These are phyloP conservation scores for Geranium incanum DNA, from an alignment of 441 rosid species.

Conservation along the genomic window DNA sequence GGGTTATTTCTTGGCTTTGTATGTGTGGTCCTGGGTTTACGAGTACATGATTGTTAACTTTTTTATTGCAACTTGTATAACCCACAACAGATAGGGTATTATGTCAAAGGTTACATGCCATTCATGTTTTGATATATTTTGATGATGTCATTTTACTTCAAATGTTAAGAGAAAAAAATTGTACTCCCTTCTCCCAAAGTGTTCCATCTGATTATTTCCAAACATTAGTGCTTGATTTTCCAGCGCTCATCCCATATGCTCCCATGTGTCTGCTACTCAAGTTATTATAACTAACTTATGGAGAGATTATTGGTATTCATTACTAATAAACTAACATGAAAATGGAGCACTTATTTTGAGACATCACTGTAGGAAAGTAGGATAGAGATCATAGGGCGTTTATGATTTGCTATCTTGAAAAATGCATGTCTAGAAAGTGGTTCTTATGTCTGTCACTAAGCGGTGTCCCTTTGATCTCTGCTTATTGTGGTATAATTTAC, in stretches of 20 bases:
- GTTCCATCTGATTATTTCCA: too few species aligned
- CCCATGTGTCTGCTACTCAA: too few species aligned
- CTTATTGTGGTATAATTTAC: not conserved
- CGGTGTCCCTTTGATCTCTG: not conserved
- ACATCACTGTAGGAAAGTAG: too few species aligned
- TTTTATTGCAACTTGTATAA: not conserved
- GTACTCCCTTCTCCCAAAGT: too few species aligned
- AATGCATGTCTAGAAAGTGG: not conserved
- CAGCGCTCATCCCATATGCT: too few species aligned
- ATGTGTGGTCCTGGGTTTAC: not conserved
- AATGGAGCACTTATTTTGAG: too few species aligned
- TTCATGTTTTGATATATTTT: not conserved
- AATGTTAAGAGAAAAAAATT: too few species aligned
- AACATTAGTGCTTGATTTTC: too few species aligned
- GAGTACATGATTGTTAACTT: not conserved
- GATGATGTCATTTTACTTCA: not conserved
- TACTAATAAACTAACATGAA: too few species aligned
- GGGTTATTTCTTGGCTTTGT: not conserved
- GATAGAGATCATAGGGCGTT: too few species aligned
- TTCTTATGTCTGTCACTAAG: not conserved
- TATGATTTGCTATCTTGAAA: not conserved
- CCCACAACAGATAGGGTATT: not conserved
- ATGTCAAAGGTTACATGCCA: not conserved
- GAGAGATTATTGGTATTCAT: too few species aligned
- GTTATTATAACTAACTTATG: too few species aligned